Evolutionary conservation across 768 basidiomycete species (phyloP).

Genomic region (Royoungia palumana): DNA sequence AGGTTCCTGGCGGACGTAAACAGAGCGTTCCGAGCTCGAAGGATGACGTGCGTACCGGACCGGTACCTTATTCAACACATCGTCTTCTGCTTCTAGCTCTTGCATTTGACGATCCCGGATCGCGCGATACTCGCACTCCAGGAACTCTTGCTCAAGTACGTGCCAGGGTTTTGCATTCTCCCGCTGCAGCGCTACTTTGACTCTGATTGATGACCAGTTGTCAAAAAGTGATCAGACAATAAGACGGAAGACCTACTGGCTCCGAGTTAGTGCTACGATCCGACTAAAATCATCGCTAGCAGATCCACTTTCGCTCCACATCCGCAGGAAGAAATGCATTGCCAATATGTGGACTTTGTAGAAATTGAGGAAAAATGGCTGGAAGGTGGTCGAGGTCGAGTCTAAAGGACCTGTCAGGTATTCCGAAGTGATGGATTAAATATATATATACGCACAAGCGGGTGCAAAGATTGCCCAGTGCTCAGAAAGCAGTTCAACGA

Average conservation of each 20-base stretch:
- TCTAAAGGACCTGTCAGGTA: conserved; percentile 35
- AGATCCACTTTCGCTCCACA: conserved; percentile 89
- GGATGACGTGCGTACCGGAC: conserved; percentile 56
- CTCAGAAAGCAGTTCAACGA: conserved; percentile 79
- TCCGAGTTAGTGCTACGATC: conserved; percentile 71
- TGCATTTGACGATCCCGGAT: conserved; percentile 88
- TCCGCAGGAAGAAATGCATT: conserved; percentile 82
- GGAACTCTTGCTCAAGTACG: conserved; percentile 76
- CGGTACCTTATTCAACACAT: conserved; percentile 79
- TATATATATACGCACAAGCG: conserved; percentile 55
- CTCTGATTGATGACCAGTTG: conserved; percentile 39
- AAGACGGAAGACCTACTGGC: conserved; percentile 61
- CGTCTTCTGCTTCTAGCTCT: conserved; percentile 85
- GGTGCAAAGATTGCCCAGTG: conserved; percentile 86
- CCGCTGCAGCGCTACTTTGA: conserved; percentile 69
- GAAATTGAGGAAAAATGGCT: conserved; percentile 87
- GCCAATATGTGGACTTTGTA: conserved; percentile 77
- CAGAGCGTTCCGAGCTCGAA: neutral
- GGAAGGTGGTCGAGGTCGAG: conserved; percentile 76
- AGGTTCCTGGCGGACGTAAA: conserved; percentile 57
- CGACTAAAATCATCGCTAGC: conserved; percentile 73
- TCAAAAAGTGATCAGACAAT: neutral
- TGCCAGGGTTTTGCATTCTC: conserved; percentile 81
- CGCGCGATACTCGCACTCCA: conserved; percentile 79
- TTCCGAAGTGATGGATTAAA: neutral